Evolutionary conservation across 441 rosid species (phyloP).

Genomic region (Gossypium schwendimanii): DNA sequence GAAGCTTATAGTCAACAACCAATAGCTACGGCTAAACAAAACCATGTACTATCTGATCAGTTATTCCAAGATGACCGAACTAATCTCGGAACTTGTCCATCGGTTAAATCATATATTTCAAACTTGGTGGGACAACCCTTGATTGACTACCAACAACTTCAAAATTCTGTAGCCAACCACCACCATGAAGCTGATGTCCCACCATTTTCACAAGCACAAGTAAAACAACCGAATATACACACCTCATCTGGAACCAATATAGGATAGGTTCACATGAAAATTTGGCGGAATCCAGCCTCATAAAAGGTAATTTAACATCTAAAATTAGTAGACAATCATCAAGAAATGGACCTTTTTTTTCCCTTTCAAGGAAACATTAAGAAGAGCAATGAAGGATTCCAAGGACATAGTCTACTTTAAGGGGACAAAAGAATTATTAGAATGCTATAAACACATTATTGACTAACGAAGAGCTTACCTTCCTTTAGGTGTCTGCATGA

Average conservation of each 20-base stretch:
- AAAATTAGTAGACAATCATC: conserved; percentile 10
- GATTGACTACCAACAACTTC: conserved; percentile 14
- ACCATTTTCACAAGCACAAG: conserved; percentile 8
- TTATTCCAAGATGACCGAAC: background rate
- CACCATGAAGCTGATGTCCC: conserved; percentile 15
- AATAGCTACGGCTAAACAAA: background rate
- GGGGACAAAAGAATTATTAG: background rate
- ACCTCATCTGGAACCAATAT: too few relatives aligned
- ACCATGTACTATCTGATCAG: background rate
- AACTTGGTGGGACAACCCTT: background rate
- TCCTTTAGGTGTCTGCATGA: conserved; percentile 86
- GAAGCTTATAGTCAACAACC: background rate
- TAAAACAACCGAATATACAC: background rate
- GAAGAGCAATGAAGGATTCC: background rate
- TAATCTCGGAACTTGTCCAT: background rate
- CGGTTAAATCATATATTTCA: background rate
- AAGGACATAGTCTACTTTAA: background rate
- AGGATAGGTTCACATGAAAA: background rate
- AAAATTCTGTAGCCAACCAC: conserved; percentile 20
- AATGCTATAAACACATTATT: background rate
- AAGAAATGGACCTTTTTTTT: background rate
- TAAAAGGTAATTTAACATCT: background rate
- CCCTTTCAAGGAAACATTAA: background rate
- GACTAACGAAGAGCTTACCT: conserved; percentile 38
- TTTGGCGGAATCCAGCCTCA: background rate